phyloP scores from a whole-genome alignment of 768 basidiomycete genomes.

The Termitomyces sp. region DNA sequence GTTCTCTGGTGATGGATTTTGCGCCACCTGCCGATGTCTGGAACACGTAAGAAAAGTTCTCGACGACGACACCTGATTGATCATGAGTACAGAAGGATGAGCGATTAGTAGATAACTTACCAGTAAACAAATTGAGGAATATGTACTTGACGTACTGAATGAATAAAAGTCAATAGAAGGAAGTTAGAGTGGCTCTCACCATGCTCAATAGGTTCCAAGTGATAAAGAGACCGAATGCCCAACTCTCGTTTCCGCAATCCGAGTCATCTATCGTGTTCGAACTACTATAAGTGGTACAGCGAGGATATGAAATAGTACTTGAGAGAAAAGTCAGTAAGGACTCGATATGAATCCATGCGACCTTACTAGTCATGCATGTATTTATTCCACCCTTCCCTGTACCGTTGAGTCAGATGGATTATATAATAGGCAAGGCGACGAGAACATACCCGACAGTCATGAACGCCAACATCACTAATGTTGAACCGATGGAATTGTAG shows the following conservation, averaged over 20 bases:
- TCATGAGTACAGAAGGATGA: neutral
- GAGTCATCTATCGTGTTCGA: constrained; percentile 46
- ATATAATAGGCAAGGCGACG: neutral
- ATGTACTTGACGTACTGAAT: constrained; percentile 62
- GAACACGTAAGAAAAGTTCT: constrained; percentile 95
- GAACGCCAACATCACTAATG: constrained; percentile 87
- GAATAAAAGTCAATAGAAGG: neutral
- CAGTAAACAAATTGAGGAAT: constrained; percentile 94
- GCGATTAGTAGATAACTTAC: constrained; percentile 29
- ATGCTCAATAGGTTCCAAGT: constrained; percentile 95
- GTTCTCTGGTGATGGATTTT: constrained; percentile 78
- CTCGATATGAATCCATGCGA: neutral
- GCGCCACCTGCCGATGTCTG: constrained; percentile 80
- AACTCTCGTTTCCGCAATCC: constrained; percentile 83
- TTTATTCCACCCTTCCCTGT: constrained; percentile 92
- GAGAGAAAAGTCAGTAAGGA: constrained; percentile 3
- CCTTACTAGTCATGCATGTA: constrained; percentile 96
- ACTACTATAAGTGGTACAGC: constrained; percentile 70
- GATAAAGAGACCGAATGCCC: constrained; percentile 87
- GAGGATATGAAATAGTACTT: constrained; percentile 74
- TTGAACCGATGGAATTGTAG: constrained; percentile 72
- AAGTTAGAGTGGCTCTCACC: constrained; percentile 43
- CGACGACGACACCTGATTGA: constrained; percentile 75
- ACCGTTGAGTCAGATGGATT: constrained; percentile 10
- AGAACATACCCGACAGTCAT: constrained; percentile 83